A percentile compares a stretch with the other conserved stretches of the same genome.
Evolutionary conservation across 2,329 filamentous ascomycete species (phyloP).

Genomic region (Trichoderma gracile): DNA sequence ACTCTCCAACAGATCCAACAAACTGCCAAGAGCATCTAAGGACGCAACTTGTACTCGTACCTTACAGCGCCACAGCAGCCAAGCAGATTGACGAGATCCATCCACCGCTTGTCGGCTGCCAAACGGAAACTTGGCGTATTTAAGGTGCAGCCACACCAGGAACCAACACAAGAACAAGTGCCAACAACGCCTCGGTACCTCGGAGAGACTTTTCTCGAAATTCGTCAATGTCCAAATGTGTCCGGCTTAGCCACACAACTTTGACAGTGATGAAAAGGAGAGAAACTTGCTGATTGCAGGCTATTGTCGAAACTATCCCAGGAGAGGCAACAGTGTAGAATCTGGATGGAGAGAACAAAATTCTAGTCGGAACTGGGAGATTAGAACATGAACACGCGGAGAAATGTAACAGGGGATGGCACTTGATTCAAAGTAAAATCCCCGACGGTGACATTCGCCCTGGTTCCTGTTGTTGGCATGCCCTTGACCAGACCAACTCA

Average conservation of each 20-base stretch:
- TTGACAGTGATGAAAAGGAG: no score
- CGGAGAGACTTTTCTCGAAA: not conserved
- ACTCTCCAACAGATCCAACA: no score
- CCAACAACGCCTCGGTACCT: not conserved
- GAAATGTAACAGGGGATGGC: not conserved
- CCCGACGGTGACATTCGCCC: conserved; percentile 9
- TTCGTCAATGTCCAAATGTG: not conserved
- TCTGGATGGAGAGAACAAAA: no score
- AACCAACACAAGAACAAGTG: not conserved
- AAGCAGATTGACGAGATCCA: conserved; percentile 9
- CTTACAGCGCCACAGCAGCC: no score
- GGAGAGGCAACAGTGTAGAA: no score
- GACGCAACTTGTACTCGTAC: no score
- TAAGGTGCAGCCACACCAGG: conserved; percentile 15
- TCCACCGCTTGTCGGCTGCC: not conserved
- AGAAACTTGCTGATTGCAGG: no score
- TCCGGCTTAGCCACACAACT: no score
- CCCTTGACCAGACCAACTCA: not conserved
- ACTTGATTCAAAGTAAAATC: conserved; percentile 13
- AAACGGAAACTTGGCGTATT: not conserved
- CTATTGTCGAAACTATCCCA: no score
- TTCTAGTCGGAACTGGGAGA: no score
- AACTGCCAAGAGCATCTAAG: no score
- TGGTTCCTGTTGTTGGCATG: not conserved
- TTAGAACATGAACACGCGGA: no score